Conservation (phyloP, 352 stramenopile genomes). For the Pythium dissotocum region DNA sequence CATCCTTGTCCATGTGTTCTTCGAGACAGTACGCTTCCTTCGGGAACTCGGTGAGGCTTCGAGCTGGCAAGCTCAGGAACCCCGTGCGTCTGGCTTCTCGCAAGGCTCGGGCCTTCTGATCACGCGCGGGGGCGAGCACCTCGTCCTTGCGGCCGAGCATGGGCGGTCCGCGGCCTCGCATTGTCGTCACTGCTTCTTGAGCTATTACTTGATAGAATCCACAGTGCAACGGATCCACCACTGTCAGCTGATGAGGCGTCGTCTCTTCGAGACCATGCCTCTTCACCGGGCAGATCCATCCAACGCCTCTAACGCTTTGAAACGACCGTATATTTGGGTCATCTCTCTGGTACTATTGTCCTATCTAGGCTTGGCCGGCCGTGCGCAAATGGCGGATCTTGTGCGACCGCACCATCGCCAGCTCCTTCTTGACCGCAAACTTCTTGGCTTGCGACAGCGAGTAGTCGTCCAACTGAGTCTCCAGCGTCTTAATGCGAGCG, state of each 20-base stretch:
- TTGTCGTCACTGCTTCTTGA: conserved; percentile 3
- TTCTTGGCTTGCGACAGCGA: conserved; percentile 65
- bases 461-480: conserved; percentile 64
- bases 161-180: conserved; percentile 18
- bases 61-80: conserved; percentile 60
- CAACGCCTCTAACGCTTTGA: neutral
- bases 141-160: conserved; percentile 45
- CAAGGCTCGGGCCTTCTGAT: conserved; percentile 54
- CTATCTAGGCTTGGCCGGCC: conserved; percentile 7
- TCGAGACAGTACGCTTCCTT: conserved; percentile 72
- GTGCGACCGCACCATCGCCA: conserved; percentile 70
- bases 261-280: neutral
- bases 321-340: conserved; percentile 28
- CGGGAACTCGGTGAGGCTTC: conserved; percentile 58
- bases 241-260: neutral
- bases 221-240: neutral
- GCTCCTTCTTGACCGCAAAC: conserved; percentile 79
- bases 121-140: conserved; percentile 52
- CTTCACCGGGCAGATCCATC: neutral
- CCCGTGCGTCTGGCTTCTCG: conserved; percentile 66
- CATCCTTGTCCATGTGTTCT: conserved; percentile 82
- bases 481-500: conserved; percentile 44
- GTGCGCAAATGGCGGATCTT: conserved; percentile 65
- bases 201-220: neutral
- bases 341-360: neutral